These are phyloP conservation scores for Chlorencoelia australis DNA, from an alignment of 2,329 filamentous ascomycete genomes.

Conservation along the genomic window DNA sequence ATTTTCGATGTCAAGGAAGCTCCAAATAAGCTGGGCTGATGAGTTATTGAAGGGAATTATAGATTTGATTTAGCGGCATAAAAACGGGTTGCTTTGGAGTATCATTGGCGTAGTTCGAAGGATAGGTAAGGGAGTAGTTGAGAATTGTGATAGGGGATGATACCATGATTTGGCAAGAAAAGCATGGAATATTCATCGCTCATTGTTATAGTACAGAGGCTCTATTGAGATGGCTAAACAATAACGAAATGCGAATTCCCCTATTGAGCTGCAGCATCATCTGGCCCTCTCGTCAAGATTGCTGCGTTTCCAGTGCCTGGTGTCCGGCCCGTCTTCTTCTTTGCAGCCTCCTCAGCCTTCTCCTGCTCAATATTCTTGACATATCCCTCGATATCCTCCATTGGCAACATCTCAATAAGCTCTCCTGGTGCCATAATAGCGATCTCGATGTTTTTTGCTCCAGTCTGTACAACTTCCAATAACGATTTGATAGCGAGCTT, in stretches of 20 bases:
- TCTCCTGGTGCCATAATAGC: constrained; percentile 95
- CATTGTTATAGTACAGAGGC: constrained; percentile 28
- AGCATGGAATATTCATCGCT: constrained; percentile 18
- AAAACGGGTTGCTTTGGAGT: not conserved
- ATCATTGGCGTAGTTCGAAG: too few species aligned
- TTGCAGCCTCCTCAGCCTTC: constrained; percentile 97
- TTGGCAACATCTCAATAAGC: constrained; percentile 82
- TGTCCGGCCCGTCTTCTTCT: constrained; percentile 80
- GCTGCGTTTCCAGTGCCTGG: constrained; percentile 61
- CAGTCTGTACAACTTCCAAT: constrained; percentile 94
- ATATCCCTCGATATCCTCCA: constrained; percentile 92
- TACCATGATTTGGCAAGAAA: constrained; percentile 1
- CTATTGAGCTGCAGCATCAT: constrained; percentile 24
- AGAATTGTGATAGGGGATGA: too few species aligned
- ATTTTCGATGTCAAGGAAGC: constrained; percentile 71
- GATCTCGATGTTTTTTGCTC: constrained; percentile 99
- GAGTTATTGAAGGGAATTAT: not conserved
- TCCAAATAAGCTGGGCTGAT: constrained; percentile 65
- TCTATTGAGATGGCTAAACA: constrained; percentile 19
- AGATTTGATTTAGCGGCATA: constrained; percentile 26
- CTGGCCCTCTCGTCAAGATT: constrained; percentile 57
- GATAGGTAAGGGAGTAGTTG: too few species aligned
- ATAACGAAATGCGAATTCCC: constrained; percentile 9
- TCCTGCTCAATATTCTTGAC: constrained; percentile 99
- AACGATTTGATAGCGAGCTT: constrained; percentile 97